Conservation (phyloP, 768 basidiomycete species). For the Chalciporus piperatus region DNA sequence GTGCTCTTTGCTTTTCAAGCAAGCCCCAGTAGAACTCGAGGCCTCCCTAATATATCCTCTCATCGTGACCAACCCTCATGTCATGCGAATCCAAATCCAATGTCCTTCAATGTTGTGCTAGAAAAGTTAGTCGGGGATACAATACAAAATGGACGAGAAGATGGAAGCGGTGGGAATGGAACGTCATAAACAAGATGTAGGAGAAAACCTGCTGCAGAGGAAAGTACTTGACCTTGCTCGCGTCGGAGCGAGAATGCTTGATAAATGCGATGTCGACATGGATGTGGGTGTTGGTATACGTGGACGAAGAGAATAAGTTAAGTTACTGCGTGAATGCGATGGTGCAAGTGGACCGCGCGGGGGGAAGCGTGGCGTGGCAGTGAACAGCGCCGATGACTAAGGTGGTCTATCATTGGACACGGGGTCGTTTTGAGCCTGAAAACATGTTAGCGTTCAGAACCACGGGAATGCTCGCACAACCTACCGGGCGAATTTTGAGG, state of each 20-base stretch:
- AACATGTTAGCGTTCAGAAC: background rate
- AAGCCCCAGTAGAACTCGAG: background rate
- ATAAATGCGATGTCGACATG: constrained; percentile 4
- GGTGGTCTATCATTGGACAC: constrained; percentile 34
- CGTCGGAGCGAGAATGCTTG: constrained; percentile 6
- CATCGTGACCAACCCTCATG: background rate
- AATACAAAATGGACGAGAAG: constrained; percentile 3
- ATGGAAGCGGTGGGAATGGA: background rate
- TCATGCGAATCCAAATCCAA: background rate
- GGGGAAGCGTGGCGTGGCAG: background rate
- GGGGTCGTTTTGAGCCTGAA: constrained; percentile 44
- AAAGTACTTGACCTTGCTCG: constrained; percentile 30
- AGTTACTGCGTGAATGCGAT: constrained; percentile 6
- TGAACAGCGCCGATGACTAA: background rate
- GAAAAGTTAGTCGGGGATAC: constrained; percentile 30
- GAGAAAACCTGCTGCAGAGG: constrained; percentile 3
- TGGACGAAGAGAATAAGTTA: constrained; percentile 29
- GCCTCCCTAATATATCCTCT: background rate
- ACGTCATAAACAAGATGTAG: background rate
- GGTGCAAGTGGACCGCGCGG: constrained; percentile 1
- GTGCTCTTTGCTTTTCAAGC: constrained; percentile 5
- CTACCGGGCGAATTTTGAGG: constrained; percentile 47
- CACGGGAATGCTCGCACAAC: background rate
- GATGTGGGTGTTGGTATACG: constrained; percentile 8
- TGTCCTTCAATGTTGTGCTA: constrained; percentile 18